phyloP scores from a whole-genome alignment of 305 asterid species.

The Ajuga reptans region DNA sequence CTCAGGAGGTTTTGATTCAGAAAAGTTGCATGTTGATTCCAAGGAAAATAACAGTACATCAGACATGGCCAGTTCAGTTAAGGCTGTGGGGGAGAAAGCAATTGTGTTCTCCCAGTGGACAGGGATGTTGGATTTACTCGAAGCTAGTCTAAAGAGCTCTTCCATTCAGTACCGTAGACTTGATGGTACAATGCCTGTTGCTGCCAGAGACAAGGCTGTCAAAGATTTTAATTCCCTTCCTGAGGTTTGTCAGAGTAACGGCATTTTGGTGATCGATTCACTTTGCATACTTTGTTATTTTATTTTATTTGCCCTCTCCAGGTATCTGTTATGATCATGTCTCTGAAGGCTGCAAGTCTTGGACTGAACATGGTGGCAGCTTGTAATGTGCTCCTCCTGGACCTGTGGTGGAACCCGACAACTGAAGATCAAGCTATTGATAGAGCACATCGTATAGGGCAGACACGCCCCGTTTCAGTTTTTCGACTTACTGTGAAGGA shows the following conservation, averaged over 20 bases:
- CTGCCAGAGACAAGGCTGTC: slow-evolving; percentile 87
- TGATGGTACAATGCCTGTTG: slow-evolving; percentile 89
- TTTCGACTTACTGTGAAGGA: slow-evolving; percentile 85
- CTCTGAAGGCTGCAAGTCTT: slow-evolving; percentile 95
- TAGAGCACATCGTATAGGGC: slow-evolving; percentile 96
- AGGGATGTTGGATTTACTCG: slow-evolving; percentile 94
- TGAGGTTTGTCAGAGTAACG: slow-evolving; percentile 46
- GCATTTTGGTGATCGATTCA: slow-evolving; percentile 2
- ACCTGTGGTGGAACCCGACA: slow-evolving; percentile 99
- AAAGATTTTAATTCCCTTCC: slow-evolving; percentile 86
- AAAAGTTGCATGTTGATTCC: no score
- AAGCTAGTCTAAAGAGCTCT: slow-evolving; percentile 56
- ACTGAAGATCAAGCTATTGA: slow-evolving; percentile 99
- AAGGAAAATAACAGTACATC: no score
- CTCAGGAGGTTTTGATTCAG: no score
- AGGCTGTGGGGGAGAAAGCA: slow-evolving; percentile 61
- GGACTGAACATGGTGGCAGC: slow-evolving; percentile 99
- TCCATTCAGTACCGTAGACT: slow-evolving; percentile 81
- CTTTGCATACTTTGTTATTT: neutral
- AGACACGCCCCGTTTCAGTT: slow-evolving; percentile 88
- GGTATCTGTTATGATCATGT: slow-evolving; percentile 96
- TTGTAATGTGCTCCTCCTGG: slow-evolving; percentile 82
- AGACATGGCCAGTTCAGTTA: no score
- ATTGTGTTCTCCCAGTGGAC: slow-evolving; percentile 99
- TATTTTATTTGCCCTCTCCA: slow-evolving; percentile 9